A percentile compares a stretch with the other conserved stretches of the same genome.
phyloP scores from a whole-genome alignment of 1,139 yeast genomes.

The Blastobotrys apis region DNA sequence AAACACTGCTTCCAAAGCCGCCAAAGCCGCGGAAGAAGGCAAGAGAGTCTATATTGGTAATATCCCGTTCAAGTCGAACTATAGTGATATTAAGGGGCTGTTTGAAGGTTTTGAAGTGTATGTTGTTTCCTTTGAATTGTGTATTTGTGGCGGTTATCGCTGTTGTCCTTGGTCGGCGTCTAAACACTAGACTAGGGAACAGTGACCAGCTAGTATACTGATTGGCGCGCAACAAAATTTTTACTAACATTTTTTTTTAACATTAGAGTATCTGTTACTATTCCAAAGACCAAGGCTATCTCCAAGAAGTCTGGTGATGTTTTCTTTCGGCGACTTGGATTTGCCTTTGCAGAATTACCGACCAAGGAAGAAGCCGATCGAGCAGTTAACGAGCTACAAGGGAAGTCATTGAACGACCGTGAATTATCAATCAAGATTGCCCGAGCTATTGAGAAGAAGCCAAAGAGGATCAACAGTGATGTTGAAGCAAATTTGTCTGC shows the following conservation, averaged over 20 bases:
- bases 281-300: constrained; percentile 20
- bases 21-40: constrained; percentile 16
- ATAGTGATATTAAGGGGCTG: constrained; percentile 27
- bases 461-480: constrained; percentile 10
- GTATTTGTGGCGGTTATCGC: not conserved
- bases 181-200: not conserved
- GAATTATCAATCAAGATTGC: constrained; percentile 50
- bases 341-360: constrained; percentile 62
- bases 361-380: constrained; percentile 46
- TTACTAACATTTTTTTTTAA: too few species aligned
- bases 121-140: too few species aligned
- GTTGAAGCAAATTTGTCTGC: constrained; percentile 13
- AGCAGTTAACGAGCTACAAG: constrained; percentile 46
- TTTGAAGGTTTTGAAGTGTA: constrained; percentile 33
- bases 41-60: constrained; percentile 33
- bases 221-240: not conserved
- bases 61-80: constrained; percentile 30
- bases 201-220: not conserved
- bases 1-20: not conserved
- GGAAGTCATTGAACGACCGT: constrained; percentile 46
- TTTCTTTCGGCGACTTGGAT: constrained; percentile 46
- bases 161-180: not conserved
- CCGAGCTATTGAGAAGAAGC: constrained; percentile 27
- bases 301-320: constrained; percentile 18
- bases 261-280: constrained; percentile 8